These are phyloP conservation scores for Fusarium sp. DNA, from an alignment of 2,329 filamentous ascomycete species.

Conservation along the genomic window DNA sequence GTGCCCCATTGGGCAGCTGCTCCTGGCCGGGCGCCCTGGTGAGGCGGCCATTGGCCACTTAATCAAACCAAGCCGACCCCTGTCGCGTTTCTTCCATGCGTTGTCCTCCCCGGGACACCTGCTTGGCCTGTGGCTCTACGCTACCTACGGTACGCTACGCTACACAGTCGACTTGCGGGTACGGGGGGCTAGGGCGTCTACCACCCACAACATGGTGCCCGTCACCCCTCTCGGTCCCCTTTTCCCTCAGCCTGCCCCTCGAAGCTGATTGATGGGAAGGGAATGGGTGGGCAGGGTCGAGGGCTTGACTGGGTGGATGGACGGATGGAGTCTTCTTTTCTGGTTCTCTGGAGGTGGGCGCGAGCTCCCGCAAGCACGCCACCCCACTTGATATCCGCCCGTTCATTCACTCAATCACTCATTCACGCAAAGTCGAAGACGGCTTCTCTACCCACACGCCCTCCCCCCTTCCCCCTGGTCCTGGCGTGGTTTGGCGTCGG, in stretches of 20 bases:
- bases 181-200: slow-evolving; percentile 9
- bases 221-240: slow-evolving; percentile 31
- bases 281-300: slow-evolving; percentile 14
- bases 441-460: slow-evolving; percentile 9
- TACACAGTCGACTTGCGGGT: slow-evolving; percentile 28
- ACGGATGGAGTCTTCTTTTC: slow-evolving; percentile 26
- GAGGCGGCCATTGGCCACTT: slow-evolving; percentile 62
- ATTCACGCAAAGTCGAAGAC: neutral
- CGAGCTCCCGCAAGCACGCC: slow-evolving; percentile 30
- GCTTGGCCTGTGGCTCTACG: slow-evolving; percentile 32
- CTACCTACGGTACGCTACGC: slow-evolving; percentile 27
- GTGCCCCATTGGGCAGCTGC: slow-evolving; percentile 64
- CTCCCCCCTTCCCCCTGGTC: slow-evolving; percentile 13
- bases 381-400: slow-evolving; percentile 27
- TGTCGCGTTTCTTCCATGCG: slow-evolving; percentile 66
- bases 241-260: slow-evolving; percentile 11
- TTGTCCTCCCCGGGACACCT: slow-evolving; percentile 53
- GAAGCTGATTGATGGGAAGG: slow-evolving; percentile 15
- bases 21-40: slow-evolving; percentile 55
- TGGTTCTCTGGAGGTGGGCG: slow-evolving; percentile 25
- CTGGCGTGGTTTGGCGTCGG: slow-evolving; percentile 20
- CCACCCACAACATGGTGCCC: slow-evolving; percentile 17
- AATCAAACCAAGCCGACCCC: slow-evolving; percentile 62
- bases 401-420: slow-evolving; percentile 26
- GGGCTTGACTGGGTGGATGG: slow-evolving; percentile 24